Conservation (phyloP, 805 yeast species). For the Cyberlindnera mycetangii region DNA sequence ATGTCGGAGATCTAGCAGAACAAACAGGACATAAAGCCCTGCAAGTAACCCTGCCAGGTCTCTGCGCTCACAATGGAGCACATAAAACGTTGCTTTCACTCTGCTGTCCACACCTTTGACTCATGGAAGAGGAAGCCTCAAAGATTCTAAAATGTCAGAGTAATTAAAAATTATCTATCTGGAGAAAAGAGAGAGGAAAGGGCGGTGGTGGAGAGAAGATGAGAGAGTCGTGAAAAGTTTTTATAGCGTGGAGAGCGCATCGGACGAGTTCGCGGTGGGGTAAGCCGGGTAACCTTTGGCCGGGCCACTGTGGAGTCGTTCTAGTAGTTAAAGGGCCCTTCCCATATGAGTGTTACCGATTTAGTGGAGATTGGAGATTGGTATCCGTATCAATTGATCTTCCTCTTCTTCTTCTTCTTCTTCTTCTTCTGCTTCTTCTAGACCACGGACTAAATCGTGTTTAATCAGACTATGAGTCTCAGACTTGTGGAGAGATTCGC, state of each 20-base stretch:
- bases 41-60: background rate
- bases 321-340: too few relatives aligned
- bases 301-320: too few relatives aligned
- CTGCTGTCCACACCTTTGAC: conserved; percentile 51
- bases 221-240: conserved; percentile 8
- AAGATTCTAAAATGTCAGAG: conserved; percentile 43
- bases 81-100: conserved; percentile 34
- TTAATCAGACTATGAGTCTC: too few relatives aligned
- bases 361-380: too few relatives aligned
- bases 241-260: background rate
- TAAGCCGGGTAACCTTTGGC: too few relatives aligned
- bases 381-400: too few relatives aligned
- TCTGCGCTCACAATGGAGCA: conserved; percentile 11
- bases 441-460: too few relatives aligned
- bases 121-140: conserved; percentile 29
- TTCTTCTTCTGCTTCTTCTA: too few relatives aligned
- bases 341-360: too few relatives aligned
- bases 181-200: conserved; percentile 22
- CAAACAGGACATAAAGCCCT: background rate
- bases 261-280: background rate
- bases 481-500: too few relatives aligned
- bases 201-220: background rate
- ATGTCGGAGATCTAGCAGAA: conserved; percentile 8
- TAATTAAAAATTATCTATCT: conserved; percentile 28
- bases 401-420: too few relatives aligned